phyloP scores from a whole-genome alignment of 306 rosid genomes.

The Cucurbita argyrosperma region DNA sequence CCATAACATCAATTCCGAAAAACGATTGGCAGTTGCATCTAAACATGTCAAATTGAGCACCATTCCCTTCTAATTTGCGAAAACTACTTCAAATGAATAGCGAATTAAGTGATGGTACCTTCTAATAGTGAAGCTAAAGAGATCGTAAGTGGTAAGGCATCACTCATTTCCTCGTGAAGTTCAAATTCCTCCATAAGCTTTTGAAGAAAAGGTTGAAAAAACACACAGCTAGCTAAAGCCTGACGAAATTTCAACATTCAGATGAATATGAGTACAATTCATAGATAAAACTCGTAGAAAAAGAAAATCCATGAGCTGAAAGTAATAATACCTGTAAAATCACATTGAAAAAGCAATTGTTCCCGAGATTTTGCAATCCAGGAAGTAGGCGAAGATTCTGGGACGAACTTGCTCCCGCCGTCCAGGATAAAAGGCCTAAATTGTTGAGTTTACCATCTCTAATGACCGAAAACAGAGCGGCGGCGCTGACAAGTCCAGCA shows the following conservation, averaged over 20 bases:
- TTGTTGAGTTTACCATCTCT: slow-evolving; percentile 23
- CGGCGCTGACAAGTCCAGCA: slow-evolving; percentile 30
- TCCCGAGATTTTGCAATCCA: slow-evolving; percentile 67
- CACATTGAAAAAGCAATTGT: slow-evolving; percentile 76
- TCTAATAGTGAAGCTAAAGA: slow-evolving; percentile 46
- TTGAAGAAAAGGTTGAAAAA: slow-evolving; percentile 48
- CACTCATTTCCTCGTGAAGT: slow-evolving; percentile 21
- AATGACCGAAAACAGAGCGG: slow-evolving; percentile 31
- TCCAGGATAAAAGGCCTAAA: slow-evolving; percentile 24
- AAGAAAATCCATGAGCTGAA: not conserved
- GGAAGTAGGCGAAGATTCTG: slow-evolving; percentile 30
- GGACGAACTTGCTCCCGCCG: not conserved
- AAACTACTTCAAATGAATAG: not conserved
- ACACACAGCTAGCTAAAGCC: slow-evolving; percentile 76
- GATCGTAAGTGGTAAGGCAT: slow-evolving; percentile 49
- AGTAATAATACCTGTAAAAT: slow-evolving; percentile 55
- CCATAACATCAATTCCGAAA: not conserved
- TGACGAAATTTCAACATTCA: slow-evolving; percentile 14
- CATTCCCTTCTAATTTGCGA: no score
- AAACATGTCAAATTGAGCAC: not conserved
- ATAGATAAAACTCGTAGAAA: not conserved
- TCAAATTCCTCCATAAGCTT: slow-evolving; percentile 32
- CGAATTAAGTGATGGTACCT: slow-evolving; percentile 26
- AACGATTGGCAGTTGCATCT: not conserved
- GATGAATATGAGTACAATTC: not conserved